Evolutionary conservation across 371 early-diverging fungal species (phyloP).

Genomic region (Mucor saturninus): DNA sequence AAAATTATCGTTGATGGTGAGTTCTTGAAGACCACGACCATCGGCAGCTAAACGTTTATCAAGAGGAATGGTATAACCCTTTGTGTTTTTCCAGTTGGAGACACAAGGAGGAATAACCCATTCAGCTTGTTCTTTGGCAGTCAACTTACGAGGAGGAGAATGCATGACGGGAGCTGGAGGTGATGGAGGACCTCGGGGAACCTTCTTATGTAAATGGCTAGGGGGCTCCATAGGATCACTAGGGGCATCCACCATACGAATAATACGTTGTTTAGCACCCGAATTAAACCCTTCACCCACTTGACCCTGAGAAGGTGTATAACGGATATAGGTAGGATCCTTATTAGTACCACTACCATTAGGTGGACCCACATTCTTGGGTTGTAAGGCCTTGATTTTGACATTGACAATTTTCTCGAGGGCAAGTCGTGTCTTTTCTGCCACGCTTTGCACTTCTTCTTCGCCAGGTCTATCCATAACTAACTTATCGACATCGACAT

Average conservation of each 20-base stretch:
- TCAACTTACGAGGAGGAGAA: conserved; percentile 94
- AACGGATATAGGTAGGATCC: conserved; percentile 86
- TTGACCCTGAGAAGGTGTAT: conserved; percentile 81
- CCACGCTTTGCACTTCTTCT: conserved; percentile 79
- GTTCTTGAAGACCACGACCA: conserved; percentile 93
- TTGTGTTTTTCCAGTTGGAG: conserved; percentile 98
- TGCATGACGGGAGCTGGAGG: conserved; percentile 97
- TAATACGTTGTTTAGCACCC: conserved; percentile 81
- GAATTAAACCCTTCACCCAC: conserved; percentile 66
- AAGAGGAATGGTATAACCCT: conserved; percentile 97
- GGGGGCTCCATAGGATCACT: conserved; percentile 97
- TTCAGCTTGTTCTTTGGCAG: conserved; percentile 92
- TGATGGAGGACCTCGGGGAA: conserved; percentile 87
- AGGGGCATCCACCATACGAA: conserved; percentile 94
- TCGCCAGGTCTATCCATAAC: conserved; percentile 79
- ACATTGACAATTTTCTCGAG: conserved; percentile 88
- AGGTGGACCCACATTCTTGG: conserved; percentile 59
- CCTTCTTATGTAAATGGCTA: conserved; percentile 88
- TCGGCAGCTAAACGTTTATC: conserved; percentile 98
- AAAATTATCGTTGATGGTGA: conserved; percentile 93
- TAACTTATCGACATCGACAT: conserved; percentile 71
- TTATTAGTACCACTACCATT: conserved; percentile 57
- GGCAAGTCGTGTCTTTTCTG: conserved; percentile 87
- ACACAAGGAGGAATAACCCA: conserved; percentile 98
- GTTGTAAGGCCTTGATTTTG: conserved; percentile 74